Percentiles rank a stretch among this genome's conserved stretches.
phyloP scores from a whole-genome alignment of 139 green algal species.

The Chlamydomonas sp. region DNA sequence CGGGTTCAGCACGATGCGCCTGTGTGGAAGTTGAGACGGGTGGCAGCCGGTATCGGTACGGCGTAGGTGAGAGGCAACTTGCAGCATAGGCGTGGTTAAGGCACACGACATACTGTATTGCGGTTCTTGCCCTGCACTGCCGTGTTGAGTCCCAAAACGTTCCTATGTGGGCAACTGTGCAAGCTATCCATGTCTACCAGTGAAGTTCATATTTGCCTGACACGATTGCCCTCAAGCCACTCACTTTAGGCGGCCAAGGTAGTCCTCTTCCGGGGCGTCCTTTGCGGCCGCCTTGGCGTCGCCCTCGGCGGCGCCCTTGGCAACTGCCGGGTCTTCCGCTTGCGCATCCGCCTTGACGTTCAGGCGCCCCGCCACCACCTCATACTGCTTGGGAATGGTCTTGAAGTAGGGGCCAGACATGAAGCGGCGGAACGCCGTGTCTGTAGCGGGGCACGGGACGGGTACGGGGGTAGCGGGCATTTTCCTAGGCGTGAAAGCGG shows the following conservation, averaged over 20 bases:
- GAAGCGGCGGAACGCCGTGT: conserved; percentile 12
- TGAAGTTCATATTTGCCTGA: neutral
- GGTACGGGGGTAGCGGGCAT: no score
- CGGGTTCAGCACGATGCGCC: neutral
- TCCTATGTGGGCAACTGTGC: no score
- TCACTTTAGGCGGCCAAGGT: conserved; percentile 19
- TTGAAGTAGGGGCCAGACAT: conserved; percentile 29
- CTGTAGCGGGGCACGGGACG: neutral
- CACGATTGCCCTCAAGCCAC: neutral
- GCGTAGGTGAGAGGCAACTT: neutral
- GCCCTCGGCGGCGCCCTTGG: no score
- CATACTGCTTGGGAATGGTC: conserved; percentile 11
- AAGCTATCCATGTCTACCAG: neutral
- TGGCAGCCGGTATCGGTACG: neutral
- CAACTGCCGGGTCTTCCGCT: neutral
- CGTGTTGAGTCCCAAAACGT: no score
- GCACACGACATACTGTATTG: no score
- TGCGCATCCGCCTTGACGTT: neutral
- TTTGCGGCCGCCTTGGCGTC: neutral
- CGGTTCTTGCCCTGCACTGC: neutral
- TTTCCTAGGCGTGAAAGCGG: no score
- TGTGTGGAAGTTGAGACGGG: neutral
- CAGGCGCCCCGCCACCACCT: neutral
- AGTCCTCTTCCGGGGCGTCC: neutral
- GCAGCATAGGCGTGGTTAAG: neutral